phyloP scores from a whole-genome alignment of 1,284 basidiomycete genomes.

The Fomitopsis palustris region DNA sequence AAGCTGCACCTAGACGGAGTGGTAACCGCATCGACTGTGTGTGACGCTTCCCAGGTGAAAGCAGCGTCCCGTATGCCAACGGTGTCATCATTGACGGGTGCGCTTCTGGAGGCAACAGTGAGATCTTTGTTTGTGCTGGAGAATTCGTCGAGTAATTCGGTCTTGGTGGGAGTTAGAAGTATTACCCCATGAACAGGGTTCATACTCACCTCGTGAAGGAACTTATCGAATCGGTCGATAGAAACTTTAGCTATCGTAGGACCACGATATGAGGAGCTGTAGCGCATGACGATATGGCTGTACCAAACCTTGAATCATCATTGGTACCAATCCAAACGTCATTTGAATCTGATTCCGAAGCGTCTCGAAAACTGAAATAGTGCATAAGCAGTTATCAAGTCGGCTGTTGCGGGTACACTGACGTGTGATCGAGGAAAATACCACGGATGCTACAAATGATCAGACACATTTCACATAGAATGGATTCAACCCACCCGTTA shows the following conservation, averaged over 20 bases:
- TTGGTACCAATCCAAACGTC: conserved; percentile 30
- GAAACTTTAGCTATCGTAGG: conserved; percentile 44
- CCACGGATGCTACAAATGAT: conserved; percentile 31
- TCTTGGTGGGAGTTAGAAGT: conserved; percentile 23
- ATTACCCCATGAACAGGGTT: conserved; percentile 22
- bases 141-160: conserved; percentile 48
- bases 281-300: conserved; percentile 16
- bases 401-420: conserved; percentile 2
- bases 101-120: conserved; percentile 9
- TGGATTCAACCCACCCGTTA: too few relatives aligned
- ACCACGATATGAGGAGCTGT: background rate
- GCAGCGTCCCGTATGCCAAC: conserved; percentile 37
- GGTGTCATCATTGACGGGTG: conserved; percentile 17
- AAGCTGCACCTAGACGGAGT: conserved; percentile 32
- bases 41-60: conserved; percentile 36
- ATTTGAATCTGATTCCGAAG: conserved; percentile 28
- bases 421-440: conserved; percentile 41
- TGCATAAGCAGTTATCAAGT: background rate
- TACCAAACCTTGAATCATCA: conserved; percentile 31
- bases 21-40: conserved; percentile 12
- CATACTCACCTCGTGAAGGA: conserved; percentile 37
- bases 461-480: too few relatives aligned
- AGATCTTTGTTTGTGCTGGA: conserved; percentile 9
- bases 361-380: conserved; percentile 29
- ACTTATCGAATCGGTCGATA: conserved; percentile 45